phyloP scores from a whole-genome alignment of 2,329 filamentous ascomycete species.

The Gyromitra esculenta region DNA sequence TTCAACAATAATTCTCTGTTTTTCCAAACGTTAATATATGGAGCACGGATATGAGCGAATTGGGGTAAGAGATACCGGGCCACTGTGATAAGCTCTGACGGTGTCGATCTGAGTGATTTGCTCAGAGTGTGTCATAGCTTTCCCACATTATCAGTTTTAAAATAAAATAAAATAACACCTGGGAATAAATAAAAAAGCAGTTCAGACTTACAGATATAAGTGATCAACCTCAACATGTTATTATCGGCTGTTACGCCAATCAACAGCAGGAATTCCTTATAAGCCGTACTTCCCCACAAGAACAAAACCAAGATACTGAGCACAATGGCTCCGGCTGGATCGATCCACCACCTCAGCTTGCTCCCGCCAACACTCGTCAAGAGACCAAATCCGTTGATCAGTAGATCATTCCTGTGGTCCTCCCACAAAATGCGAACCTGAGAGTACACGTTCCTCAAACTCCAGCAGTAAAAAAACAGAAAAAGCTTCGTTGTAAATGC shows the following conservation, averaged over 20 bases:
- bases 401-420: slow-evolving; percentile 90
- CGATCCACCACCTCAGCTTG: slow-evolving; percentile 93
- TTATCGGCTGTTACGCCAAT: slow-evolving; percentile 89
- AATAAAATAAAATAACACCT: neutral
- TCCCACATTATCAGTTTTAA: slow-evolving; percentile 55
- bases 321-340: slow-evolving; percentile 88
- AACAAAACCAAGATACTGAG: slow-evolving; percentile 79
- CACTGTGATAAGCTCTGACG: slow-evolving; percentile 90
- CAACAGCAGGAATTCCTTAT: slow-evolving; percentile 83
- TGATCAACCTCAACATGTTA: slow-evolving; percentile 89
- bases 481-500: slow-evolving; percentile 85
- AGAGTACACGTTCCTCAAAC: slow-evolving; percentile 85
- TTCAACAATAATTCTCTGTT: slow-evolving; percentile 76
- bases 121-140: slow-evolving; percentile 83
- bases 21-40: slow-evolving; percentile 8
- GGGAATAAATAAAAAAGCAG: neutral
- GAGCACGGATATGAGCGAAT: neutral
- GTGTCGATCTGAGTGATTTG: slow-evolving; percentile 88
- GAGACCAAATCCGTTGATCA: slow-evolving; percentile 94
- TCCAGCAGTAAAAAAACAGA: slow-evolving; percentile 92
- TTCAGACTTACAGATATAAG: slow-evolving; percentile 77
- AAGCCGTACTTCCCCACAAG: slow-evolving; percentile 87
- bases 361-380: slow-evolving; percentile 89
- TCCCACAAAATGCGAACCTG: slow-evolving; percentile 57
- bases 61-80: slow-evolving; percentile 61